Percentiles rank a stretch among this genome's conserved stretches.
Conservation (phyloP, 441 rosid genomes). For the Arabidopsis lyrata region DNA sequence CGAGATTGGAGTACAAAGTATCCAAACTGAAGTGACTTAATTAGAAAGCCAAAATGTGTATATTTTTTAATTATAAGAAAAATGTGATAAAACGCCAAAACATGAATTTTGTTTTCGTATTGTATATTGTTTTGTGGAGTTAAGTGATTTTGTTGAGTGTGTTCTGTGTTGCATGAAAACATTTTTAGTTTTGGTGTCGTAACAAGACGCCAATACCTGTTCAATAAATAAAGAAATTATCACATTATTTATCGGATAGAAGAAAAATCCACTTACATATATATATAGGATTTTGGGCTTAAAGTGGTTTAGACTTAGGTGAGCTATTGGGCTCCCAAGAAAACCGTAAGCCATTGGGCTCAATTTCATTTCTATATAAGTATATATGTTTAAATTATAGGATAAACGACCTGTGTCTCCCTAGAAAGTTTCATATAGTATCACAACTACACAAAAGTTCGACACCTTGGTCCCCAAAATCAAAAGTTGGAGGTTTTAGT, state of each 20-base stretch:
- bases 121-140: conserved; percentile 13
- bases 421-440: too few species aligned
- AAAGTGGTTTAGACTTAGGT: not conserved
- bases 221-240: not conserved
- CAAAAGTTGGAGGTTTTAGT: too few species aligned
- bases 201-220: not conserved
- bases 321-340: too few species aligned
- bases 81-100: conserved; percentile 23
- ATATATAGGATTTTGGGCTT: not conserved
- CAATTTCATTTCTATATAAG: too few species aligned
- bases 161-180: not conserved
- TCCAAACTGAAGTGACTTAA: conserved; percentile 43
- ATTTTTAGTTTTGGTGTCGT: not conserved
- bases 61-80: not conserved
- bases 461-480: too few species aligned
- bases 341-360: too few species aligned
- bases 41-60: conserved; percentile 28
- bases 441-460: too few species aligned
- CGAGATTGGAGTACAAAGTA: conserved; percentile 41
- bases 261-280: not conserved
- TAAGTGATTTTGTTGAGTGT: conserved; percentile 6
- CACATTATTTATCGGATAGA: not conserved
- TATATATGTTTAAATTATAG: too few species aligned
- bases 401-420: too few species aligned
- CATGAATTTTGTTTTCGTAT: not conserved